Evolutionary conservation across 2,329 filamentous ascomycete species (phyloP), one percentile per base, ranked within the genome.

Genomic region (Penicillium capsulatum): DNA sequence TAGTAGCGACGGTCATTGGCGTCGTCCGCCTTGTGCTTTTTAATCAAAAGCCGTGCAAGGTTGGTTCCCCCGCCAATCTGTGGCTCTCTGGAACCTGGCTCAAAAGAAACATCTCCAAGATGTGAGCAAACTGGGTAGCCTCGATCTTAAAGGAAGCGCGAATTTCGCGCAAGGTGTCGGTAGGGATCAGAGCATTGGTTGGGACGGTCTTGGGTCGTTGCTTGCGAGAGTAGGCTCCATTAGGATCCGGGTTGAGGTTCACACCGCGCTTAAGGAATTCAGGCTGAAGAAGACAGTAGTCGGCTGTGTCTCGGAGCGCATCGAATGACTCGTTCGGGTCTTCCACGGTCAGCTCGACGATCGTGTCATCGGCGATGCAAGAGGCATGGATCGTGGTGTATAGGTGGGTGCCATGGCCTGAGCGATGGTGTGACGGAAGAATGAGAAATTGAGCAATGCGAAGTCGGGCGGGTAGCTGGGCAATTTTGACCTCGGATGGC

Each of bases 361-460:
- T 84, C 44, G 83, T 81, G 0, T 77, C 64, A 40, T 84, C 77
- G 22, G 78, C 72, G 42, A 84, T 74, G 48, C 86, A 84, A 51
- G 81, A 69, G 6, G 76, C 68, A 58, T 88, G 91, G 51, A 97
- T 86, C 34, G 81, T 75, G 44, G 81, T 80, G 71, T 97, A 98
- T 27, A 98, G 79, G 29, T 80, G 75, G 8, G 81, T 77, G 24
- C 91, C 92, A 34, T 91, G 81, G 11, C 89, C 89, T 45, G 81
- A 79, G 45, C 79, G 76, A 61, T 96, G 90, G 64, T 88, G 94
- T 4, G 88, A 84, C 2, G 90, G 90, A 8, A 98, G 73, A 47
- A 98, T 83, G 45, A 98, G 60, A 65, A 97, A 97, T 63, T 98
- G 92, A 0, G 91, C 94, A 50, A 98, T 86, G 31, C 94, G 79